Percentiles rank a stretch among this genome's conserved stretches.
Conservation (phyloP, 106 monocot genomes). For the Dendrobium huoshanense region DNA sequence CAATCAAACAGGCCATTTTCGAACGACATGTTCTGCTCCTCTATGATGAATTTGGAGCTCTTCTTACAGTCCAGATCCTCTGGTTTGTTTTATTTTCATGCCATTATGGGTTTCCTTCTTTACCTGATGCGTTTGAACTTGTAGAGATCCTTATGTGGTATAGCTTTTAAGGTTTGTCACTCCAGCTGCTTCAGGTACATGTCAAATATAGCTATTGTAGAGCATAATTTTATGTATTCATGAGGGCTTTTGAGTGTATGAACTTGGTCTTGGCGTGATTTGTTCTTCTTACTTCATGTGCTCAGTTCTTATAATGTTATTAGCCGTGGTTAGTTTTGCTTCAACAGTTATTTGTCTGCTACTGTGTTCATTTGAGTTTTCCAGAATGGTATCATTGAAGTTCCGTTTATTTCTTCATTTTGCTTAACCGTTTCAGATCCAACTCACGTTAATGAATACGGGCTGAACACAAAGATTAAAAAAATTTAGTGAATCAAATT, state of each 20-base stretch:
- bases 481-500: too few species aligned
- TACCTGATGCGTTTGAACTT: background rate
- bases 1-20: constrained; percentile 94
- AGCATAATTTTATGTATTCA: background rate
- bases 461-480: too few species aligned
- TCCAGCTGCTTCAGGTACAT: background rate
- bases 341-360: background rate
- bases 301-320: background rate
- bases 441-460: background rate
- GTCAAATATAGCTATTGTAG: background rate
- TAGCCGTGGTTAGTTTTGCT: background rate
- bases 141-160: background rate
- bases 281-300: background rate
- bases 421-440: background rate
- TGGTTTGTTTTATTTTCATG: background rate
- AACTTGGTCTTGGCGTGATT: background rate
- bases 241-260: background rate
- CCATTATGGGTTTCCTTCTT: background rate
- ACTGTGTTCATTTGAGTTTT: background rate
- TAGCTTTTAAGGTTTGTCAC: background rate
- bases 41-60: constrained; percentile 29
- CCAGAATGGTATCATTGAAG: background rate
- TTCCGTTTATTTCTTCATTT: background rate
- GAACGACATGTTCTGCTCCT: constrained; percentile 95
- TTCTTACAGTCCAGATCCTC: background rate